Evolutionary conservation across 768 basidiomycete species (phyloP).

Genomic region (Podaxis sp.): DNA sequence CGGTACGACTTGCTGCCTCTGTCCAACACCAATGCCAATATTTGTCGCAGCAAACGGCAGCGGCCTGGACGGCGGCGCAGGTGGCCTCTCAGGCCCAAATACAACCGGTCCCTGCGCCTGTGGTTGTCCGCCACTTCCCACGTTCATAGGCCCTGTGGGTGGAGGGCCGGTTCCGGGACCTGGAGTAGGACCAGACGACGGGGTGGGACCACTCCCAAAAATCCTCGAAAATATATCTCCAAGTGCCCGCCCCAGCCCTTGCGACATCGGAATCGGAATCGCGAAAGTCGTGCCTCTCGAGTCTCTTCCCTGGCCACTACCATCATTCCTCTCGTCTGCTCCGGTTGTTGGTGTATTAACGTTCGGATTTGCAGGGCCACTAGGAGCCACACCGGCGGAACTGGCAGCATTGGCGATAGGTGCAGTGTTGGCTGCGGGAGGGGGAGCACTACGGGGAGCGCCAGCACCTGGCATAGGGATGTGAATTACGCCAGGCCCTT

Average conservation of each 20-base stretch:
- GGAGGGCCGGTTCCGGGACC: not conserved
- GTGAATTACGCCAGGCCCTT: not conserved
- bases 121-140: not conserved
- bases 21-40: not conserved
- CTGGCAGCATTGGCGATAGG: not conserved
- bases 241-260: not conserved
- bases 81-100: constrained; percentile 11
- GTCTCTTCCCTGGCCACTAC: not conserved
- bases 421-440: not conserved
- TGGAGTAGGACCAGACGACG: not conserved
- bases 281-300: not conserved
- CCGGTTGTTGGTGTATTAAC: not conserved
- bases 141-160: not conserved
- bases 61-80: not conserved
- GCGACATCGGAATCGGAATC: not conserved
- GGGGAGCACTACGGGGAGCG: not conserved
- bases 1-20: not conserved
- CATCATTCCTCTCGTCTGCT: not conserved
- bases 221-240: constrained; percentile 7
- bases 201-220: not conserved
- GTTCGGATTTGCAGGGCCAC: not conserved
- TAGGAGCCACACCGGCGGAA: not conserved
- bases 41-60: not conserved
- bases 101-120: not conserved
- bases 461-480: not conserved